These are phyloP conservation scores for Podospora tetraspora DNA, from an alignment of 495 filamentous ascomycete species.

Conservation along the genomic window DNA sequence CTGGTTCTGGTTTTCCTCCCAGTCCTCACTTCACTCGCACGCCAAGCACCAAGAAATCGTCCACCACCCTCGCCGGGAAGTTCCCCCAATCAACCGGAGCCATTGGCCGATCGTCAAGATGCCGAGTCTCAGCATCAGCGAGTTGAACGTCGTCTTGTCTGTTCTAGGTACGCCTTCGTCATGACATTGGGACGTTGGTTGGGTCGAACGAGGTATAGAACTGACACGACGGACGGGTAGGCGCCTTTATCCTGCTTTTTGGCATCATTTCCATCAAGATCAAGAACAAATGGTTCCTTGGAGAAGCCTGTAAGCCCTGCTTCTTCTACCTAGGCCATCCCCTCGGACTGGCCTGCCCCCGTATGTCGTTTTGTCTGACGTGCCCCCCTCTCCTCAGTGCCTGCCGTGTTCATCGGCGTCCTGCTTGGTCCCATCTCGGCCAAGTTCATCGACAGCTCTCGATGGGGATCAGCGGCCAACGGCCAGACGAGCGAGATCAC, in stretches of 20 bases:
- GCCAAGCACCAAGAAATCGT: not conserved
- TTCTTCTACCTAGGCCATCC: not conserved
- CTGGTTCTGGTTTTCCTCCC: not conserved
- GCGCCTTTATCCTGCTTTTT: constrained; percentile 35
- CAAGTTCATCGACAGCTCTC: constrained; percentile 42
- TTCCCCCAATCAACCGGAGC: not conserved
- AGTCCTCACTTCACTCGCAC: not conserved
- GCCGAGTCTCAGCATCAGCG: constrained; percentile 49
- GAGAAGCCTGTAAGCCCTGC: constrained; percentile 48
- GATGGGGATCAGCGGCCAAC: constrained; percentile 37
- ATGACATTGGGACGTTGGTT: not conserved
- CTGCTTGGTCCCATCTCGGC: constrained; percentile 45
- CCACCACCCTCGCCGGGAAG: not conserved
- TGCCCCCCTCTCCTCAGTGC: constrained; percentile 32
- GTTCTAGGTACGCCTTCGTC: constrained; percentile 28
- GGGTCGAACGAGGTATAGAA: too few species aligned
- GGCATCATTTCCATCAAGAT: constrained; percentile 50
- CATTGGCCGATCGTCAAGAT: constrained; percentile 21
- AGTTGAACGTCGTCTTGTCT: constrained; percentile 45
- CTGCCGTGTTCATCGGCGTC: constrained; percentile 45
- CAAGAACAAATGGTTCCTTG: constrained; percentile 52
- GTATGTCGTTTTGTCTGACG: constrained; percentile 1
- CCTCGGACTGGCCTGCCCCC: not conserved
- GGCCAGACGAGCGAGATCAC: constrained; percentile 43
- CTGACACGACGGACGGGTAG: not conserved